Evolutionary conservation across 2,329 filamentous ascomycete species (phyloP).

Genomic region (Cladophialophora chaetospira): DNA sequence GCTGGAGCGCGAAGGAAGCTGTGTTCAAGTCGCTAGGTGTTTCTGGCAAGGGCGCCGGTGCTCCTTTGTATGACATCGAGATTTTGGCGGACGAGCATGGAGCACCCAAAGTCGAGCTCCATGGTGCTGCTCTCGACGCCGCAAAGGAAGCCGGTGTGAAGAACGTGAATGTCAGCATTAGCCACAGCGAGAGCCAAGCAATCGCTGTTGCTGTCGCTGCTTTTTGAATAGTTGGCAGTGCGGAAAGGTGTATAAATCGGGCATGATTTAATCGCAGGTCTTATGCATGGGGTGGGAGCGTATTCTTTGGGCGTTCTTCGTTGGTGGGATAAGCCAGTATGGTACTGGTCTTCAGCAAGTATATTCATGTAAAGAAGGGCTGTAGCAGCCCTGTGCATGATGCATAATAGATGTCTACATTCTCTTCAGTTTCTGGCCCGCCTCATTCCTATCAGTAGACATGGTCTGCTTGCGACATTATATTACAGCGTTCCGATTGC

Average conservation of each 20-base stretch:
- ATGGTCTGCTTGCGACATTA: too few relatives aligned
- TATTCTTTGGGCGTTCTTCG: conserved; percentile 1
- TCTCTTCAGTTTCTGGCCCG: too few relatives aligned
- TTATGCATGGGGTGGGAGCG: conserved; percentile 9
- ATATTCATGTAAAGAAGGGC: conserved; percentile 8
- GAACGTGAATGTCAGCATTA: conserved; percentile 88
- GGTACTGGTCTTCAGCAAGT: background rate
- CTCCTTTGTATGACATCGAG: conserved; percentile 91
- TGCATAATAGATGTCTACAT: conserved; percentile 9
- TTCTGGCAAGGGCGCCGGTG: conserved; percentile 80
- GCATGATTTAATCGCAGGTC: background rate
- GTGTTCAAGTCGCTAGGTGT: conserved; percentile 98
- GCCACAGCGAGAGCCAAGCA: conserved; percentile 90
- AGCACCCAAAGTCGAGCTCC: conserved; percentile 82
- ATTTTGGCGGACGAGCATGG: conserved; percentile 79
- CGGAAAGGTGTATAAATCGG: conserved; percentile 3
- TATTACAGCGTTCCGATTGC: too few relatives aligned
- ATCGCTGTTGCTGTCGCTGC: conserved; percentile 89
- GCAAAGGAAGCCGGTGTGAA: conserved; percentile 87
- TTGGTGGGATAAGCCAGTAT: background rate
- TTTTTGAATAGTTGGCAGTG: conserved; percentile 54
- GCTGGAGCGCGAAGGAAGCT: conserved; percentile 97
- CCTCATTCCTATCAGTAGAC: too few relatives aligned
- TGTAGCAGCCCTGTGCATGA: background rate
- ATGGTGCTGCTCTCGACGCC: conserved; percentile 78